These are phyloP conservation scores for Vitis riparia DNA, from an alignment of 164 flowering plant genomes.

Conservation along the genomic window DNA sequence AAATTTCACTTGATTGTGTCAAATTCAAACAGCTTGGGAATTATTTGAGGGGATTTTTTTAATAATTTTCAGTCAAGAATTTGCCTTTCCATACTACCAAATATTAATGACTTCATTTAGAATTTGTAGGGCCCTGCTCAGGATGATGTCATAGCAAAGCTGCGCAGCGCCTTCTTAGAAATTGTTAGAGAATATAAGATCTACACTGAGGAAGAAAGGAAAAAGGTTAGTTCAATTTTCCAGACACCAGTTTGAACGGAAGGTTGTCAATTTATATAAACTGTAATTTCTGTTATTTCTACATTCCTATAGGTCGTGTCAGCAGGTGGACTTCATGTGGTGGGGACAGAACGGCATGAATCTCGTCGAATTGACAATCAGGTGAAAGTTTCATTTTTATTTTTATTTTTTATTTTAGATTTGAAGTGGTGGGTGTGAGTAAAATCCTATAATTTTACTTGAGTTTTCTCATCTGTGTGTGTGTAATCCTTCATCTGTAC, in stretches of 20 bases:
- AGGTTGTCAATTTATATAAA: slow-evolving; percentile 2
- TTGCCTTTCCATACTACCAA: not conserved
- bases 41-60: not conserved
- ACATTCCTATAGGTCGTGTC: slow-evolving; percentile 62
- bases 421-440: too few species aligned
- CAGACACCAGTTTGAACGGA: not conserved
- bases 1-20: not conserved
- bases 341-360: slow-evolving; percentile 98
- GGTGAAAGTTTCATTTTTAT: slow-evolving; percentile 36
- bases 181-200: slow-evolving; percentile 74
- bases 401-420: too few species aligned
- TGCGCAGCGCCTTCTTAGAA: slow-evolving; percentile 66
- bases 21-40: not conserved
- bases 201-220: slow-evolving; percentile 83
- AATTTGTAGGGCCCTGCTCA: slow-evolving; percentile 74
- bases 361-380: slow-evolving; percentile 98
- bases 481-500: slow-evolving; percentile 16
- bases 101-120: not conserved
- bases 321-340: slow-evolving; percentile 98
- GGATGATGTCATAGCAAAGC: slow-evolving; percentile 82
- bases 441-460: too few species aligned
- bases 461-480: too few species aligned
- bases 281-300: slow-evolving; percentile 10
- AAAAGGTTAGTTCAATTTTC: slow-evolving; percentile 49
- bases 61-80: not conserved